Conservation (phyloP, 257 asterid genomes). For the Solanum corneliomulleri region DNA sequence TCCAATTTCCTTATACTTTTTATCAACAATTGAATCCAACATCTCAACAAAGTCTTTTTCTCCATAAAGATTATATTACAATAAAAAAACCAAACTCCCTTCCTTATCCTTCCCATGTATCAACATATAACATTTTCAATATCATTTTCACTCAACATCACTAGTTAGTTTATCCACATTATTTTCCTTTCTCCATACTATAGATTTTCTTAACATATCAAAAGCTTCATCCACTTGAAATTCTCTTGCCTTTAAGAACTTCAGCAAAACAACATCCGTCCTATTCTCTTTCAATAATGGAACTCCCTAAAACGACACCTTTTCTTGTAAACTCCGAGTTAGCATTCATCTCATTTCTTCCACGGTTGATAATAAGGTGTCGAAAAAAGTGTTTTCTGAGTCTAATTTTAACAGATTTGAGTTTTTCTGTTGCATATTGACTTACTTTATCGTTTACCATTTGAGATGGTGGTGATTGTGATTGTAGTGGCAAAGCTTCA, state of each 20-base stretch:
- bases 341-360: background rate
- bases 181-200: constrained; percentile 55
- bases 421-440: background rate
- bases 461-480: background rate
- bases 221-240: constrained; percentile 54
- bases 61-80: constrained; percentile 47
- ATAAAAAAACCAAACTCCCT: constrained; percentile 49
- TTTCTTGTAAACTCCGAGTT: constrained; percentile 28
- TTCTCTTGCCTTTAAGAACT: constrained; percentile 55
- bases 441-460: too few relatives aligned
- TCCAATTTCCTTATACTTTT: constrained; percentile 52
- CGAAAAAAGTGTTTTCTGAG: background rate
- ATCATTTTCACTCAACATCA: too few relatives aligned
- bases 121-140: too few relatives aligned
- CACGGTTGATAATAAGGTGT: background rate
- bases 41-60: constrained; percentile 6
- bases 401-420: background rate
- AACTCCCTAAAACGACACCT: constrained; percentile 16
- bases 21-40: constrained; percentile 26
- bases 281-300: constrained; percentile 40
- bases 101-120: constrained; percentile 48
- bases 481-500: background rate
- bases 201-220: constrained; percentile 43
- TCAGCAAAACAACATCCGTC: constrained; percentile 45
- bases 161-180: constrained; percentile 33